Conservation (phyloP, 1,284 basidiomycete genomes). For the Termitomyces sp. region DNA sequence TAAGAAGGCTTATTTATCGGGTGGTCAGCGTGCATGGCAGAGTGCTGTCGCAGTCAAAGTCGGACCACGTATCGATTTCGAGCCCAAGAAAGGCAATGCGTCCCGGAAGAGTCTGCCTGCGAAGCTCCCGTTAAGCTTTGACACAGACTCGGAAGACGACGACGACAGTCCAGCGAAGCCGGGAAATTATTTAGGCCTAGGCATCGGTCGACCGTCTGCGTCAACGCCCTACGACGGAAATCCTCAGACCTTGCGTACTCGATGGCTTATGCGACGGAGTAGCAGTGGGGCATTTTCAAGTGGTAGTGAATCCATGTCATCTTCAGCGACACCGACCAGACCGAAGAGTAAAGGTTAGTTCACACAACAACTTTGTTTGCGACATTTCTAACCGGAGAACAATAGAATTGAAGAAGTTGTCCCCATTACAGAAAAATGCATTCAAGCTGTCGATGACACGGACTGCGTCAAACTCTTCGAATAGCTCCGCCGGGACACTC, state of each 20-base stretch:
- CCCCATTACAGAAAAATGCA: slow-evolving; percentile 38
- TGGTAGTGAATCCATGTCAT: slow-evolving; percentile 58
- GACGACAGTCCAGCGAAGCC: slow-evolving; percentile 55
- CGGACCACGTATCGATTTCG: slow-evolving; percentile 50
- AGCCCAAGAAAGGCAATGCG: slow-evolving; percentile 42
- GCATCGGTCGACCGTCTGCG: slow-evolving; percentile 53
- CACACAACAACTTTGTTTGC: neutral
- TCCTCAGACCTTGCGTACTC: slow-evolving; percentile 36
- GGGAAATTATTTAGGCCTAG: slow-evolving; percentile 59
- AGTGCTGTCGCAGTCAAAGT: slow-evolving; percentile 70
- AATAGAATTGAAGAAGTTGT: slow-evolving; percentile 30
- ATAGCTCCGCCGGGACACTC: slow-evolving; percentile 37
- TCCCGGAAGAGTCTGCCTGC: slow-evolving; percentile 73
- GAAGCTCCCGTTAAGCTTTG: slow-evolving; percentile 29
- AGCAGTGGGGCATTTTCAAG: slow-evolving; percentile 76
- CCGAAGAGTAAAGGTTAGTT: slow-evolving; percentile 39
- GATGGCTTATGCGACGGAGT: slow-evolving; percentile 66
- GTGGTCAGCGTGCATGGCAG: slow-evolving; percentile 67
- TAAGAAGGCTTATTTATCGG: slow-evolving; percentile 53
- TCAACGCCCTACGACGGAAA: slow-evolving; percentile 29
- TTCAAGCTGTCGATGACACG: slow-evolving; percentile 39
- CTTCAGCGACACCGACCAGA: slow-evolving; percentile 61
- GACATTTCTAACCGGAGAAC: neutral
- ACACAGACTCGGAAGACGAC: slow-evolving; percentile 48
- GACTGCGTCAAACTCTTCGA: slow-evolving; percentile 52